Conservation (phyloP, 306 rosid genomes). For the Vicia sativa region DNA sequence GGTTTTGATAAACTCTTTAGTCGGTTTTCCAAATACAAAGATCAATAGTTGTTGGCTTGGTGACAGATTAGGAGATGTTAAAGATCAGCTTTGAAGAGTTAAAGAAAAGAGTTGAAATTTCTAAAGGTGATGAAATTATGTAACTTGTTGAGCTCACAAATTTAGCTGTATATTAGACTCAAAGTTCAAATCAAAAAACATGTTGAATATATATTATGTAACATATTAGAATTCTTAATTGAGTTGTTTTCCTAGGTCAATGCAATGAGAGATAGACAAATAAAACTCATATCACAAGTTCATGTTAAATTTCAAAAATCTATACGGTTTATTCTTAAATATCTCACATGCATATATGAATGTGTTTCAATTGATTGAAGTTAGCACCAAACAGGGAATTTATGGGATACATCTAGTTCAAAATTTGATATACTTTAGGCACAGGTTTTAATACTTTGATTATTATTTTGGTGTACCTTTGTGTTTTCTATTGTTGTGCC, state of each 20-base stretch:
- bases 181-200: background rate
- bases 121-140: background rate
- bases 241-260: constrained; percentile 3
- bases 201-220: constrained; percentile 28
- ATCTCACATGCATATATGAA: background rate
- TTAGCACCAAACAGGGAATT: background rate
- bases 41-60: background rate
- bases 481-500: constrained; percentile 2
- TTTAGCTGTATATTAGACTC: constrained; percentile 23
- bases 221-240: constrained; percentile 24
- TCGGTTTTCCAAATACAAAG: background rate
- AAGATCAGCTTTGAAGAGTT: constrained; percentile 50
- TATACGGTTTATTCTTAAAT: background rate
- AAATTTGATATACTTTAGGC: background rate
- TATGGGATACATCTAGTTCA: background rate
- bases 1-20: background rate
- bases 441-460: background rate
- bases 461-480: background rate
- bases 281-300: background rate
- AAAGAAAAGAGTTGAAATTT: constrained; percentile 32
- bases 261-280: background rate
- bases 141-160: constrained; percentile 23
- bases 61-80: constrained; percentile 50
- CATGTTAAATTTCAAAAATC: background rate
- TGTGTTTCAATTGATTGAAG: background rate